phyloP scores from a whole-genome alignment of 495 filamentous ascomycete species.

The Penicillium flavigenum region DNA sequence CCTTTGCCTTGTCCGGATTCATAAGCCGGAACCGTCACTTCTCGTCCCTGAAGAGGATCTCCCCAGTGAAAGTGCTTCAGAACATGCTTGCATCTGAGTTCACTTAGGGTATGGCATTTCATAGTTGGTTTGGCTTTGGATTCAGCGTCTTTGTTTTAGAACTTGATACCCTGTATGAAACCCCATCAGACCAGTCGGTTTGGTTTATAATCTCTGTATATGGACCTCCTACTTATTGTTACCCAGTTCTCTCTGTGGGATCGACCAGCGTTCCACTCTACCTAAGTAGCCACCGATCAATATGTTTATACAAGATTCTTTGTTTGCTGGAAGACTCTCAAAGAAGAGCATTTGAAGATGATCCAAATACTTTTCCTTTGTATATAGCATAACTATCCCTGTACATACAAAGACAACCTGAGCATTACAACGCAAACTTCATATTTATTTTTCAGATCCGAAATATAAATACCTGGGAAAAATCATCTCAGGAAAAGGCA shows the following conservation, averaged over 20 bases:
- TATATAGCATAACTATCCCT: not conserved
- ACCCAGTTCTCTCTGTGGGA: not conserved
- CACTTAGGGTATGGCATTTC: not conserved
- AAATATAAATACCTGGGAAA: not conserved
- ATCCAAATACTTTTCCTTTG: not conserved
- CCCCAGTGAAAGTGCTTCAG: constrained; percentile 21
- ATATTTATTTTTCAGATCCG: not conserved
- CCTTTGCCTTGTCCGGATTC: constrained; percentile 59
- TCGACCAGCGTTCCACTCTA: too few species aligned
- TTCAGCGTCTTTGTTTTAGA: constrained; percentile 2
- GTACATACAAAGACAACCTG: not conserved
- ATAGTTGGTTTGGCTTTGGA: not conserved
- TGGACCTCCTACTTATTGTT: constrained; percentile 2
- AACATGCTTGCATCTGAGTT: constrained; percentile 8
- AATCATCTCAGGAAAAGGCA: not conserved
- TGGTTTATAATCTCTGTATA: constrained; percentile 1
- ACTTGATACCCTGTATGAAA: constrained; percentile 21
- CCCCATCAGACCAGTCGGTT: not conserved
- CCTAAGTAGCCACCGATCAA: not conserved
- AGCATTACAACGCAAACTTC: not conserved
- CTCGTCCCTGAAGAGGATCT: constrained; percentile 13
- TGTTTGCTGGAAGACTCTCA: not conserved
- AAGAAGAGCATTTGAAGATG: not conserved
- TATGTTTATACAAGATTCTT: not conserved
- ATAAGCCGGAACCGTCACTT: constrained; percentile 53